Base-by-base conservation (phyloP, 176 grass and related monocot species). In the Chloris gayana region DNA sequence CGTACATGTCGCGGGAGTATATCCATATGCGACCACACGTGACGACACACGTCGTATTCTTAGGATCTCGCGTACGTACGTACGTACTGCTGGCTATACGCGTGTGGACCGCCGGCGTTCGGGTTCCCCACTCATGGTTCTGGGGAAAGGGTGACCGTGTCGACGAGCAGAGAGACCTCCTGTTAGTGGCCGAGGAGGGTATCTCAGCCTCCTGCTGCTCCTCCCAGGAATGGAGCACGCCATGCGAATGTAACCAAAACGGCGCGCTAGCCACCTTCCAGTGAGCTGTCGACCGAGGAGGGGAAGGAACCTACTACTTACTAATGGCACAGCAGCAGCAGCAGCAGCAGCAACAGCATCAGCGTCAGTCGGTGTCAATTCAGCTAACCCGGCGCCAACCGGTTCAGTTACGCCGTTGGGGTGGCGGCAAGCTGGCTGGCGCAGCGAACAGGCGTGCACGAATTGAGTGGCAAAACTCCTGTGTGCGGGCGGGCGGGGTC, bases 401-500 rank as follows among this genome's bases (percentile, higher is more conserved):
- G 27, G 21, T 26, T 6, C 17, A n/a, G 18, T 18, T 11, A 17
- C 7, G 32, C 32, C 63, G 11, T 6, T 21, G 32, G 59, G 56
- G 56, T 59, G 56, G 56, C 47, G 14, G 47, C 41, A 57, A 57
- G 54, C 77, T 14, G 46, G 46, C 27, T n/a, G n/a, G n/a, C n/a
- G n/a, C n/a, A n/a, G n/a, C n/a, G n/a, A n/a, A 27, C 6, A 12
- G 49, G 37, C 63, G 51, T 3, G 75, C n/a, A 18, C 11, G 70
- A n/a, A 39, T 62, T 62, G 14, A 86, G 50, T n/a, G 29, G 17
- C 18, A 65, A 64, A 50, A 59, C 81, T 69, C 86, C 70, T 70
- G 63, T 65, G 78, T 17, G 50, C 26, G 14, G 58, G 31, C 5
- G 45, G 33, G 13, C 29, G 5, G 17, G 14, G 29, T 19, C 85